Evolutionary conservation across 805 yeast species (phyloP), one percentile per base, ranked within the genome.

Genomic region (Metschnikowia kunwiensis): DNA sequence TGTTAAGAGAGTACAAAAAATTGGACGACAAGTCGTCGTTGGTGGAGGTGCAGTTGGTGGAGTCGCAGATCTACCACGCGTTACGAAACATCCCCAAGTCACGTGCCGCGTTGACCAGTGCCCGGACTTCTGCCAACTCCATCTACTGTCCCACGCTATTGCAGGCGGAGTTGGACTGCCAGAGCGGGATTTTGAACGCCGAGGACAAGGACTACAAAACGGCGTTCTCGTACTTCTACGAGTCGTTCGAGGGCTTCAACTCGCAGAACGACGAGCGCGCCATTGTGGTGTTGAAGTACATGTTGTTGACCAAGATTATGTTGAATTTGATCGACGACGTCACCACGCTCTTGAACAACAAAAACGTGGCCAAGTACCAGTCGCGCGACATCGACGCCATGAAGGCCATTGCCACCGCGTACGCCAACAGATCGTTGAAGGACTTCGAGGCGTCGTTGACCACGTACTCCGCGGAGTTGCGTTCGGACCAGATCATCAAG

Each of bases 181-280:
- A 91, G 82, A 82, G 94, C 57, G 98, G 99, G 50, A 80, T 91
- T 38, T 74, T 93, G 45, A 94, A 91, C 65, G 95, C 97, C 24
- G 97, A 93, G 63, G 97, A 93, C 53, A 86, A 86, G 60, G 99
- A 93, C 61, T 94, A 86, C 67, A 85, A 86, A 58, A 93, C 98
- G 8, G 96, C 97, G 9, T 93, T 75, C 57, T 88, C 97, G 5
- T 93, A 93, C 61, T 93, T 93, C 55, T 89, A 78, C 55, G 99
- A 93, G 65, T 82, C 96, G 13, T 88, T 91, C 53, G 98, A 93
- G 61, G 91, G 91, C 28, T 93, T 77, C 62, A 80, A 80, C 55
- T 76, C 85, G 13, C 82, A 82, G 40, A 80, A 74, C 33, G 80
- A 78, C 41, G 47, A 55, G 15, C 62, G 66, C 32, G 79, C 93